Evolutionary conservation across 2,329 filamentous ascomycete species (phyloP), one percentile per base, ranked within the genome.

Genomic region (Ophiocordyceps sinensis): DNA sequence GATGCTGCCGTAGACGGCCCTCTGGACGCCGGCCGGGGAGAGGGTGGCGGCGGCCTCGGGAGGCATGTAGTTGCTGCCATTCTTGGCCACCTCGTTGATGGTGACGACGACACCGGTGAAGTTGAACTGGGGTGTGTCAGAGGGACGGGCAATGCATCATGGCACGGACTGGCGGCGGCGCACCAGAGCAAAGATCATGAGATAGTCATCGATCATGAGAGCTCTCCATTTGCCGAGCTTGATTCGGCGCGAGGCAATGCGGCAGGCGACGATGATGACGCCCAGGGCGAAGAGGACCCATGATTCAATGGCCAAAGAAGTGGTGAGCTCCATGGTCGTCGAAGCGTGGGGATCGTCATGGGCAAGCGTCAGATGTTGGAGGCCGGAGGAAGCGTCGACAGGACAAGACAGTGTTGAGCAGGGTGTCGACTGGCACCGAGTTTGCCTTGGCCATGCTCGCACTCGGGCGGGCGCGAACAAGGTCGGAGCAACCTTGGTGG

Each of bases 191-290:
- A 74, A 59, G 9, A 69, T 35, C 71, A 77, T 77, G 21, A 73
- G 57, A 49, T 67, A 75, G 50, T 79, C 75, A 48, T 78, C 75
- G 23, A 66, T 49, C 48, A 72, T 68, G n/a, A 75, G 64, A 7
- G 60, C 60, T 35, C 56, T 61, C 48, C 65, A 56, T 32, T 66
- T 64, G 14, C 68, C 63, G 28, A 75, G 49, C 39, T 56, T 57
- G 15, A 63, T 50, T 2, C 57, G 53, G 13, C 60, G 50, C 8
- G 60, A 57, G 30, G 52, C 37, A 47, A 57, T 30, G 4, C 55
- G 51, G 15, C 49, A 51, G 3, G 19, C 43, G 11, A 58, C 55
- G 3, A 55, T 37, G 4, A 49, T 28, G 5, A 57, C 45, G 6
- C 55, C 55, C 35, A 53, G 23, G 3, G 40, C 45, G 46, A 52